Evolutionary conservation across 352 stramenopile species (phyloP).

Genomic region (Globisporangium viniferum): DNA sequence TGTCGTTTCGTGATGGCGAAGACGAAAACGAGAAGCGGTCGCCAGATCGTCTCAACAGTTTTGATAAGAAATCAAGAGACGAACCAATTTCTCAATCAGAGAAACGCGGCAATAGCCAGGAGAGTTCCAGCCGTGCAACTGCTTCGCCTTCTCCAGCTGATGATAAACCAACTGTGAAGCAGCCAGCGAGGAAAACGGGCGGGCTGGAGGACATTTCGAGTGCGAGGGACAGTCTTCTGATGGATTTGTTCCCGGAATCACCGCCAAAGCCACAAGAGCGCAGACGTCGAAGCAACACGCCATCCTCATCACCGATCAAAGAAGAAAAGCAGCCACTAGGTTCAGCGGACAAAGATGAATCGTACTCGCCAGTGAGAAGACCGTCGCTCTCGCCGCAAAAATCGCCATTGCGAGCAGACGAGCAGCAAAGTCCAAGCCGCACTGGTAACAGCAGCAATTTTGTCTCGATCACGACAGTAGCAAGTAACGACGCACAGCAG

Average conservation of each 20-base stretch:
- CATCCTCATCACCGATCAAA: constrained; percentile 23
- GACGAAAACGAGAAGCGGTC: constrained; percentile 5
- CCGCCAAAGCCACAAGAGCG: constrained; percentile 25
- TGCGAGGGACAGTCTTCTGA: constrained; percentile 49
- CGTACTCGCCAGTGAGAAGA: constrained; percentile 9
- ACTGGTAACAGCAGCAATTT: constrained; percentile 4
- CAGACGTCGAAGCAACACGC: constrained; percentile 11
- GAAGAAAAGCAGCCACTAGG: constrained; percentile 15
- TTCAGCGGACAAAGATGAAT: background rate
- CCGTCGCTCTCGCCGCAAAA: constrained; percentile 8
- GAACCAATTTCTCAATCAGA: background rate
- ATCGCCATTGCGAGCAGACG: constrained; percentile 3
- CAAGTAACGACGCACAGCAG: constrained; percentile 1
- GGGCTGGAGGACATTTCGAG: constrained; percentile 21
- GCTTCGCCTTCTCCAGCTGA: background rate
- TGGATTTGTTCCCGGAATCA: constrained; percentile 45
- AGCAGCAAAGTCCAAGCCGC: constrained; percentile 9
- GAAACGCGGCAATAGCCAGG: background rate
- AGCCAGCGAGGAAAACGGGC: background rate
- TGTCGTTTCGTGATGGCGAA: constrained; percentile 9
- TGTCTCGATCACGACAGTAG: background rate
- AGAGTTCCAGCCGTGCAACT: background rate
- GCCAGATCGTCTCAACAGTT: background rate
- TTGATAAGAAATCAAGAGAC: background rate
- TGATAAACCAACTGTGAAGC: background rate